phyloP scores from a whole-genome alignment of 352 stramenopile species.

The Globisporangium iwayamae region DNA sequence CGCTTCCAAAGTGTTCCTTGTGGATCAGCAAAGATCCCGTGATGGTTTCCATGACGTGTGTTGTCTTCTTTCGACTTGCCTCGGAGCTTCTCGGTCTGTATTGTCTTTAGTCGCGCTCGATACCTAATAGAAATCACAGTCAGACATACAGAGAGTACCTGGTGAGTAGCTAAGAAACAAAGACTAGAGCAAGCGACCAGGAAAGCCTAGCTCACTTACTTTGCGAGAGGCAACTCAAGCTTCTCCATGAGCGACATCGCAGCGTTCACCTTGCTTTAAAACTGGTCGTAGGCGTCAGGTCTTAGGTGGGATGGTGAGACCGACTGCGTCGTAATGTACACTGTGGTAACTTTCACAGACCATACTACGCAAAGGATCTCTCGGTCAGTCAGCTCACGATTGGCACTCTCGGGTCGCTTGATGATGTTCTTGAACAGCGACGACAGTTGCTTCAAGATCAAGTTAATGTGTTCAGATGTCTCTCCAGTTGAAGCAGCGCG shows the following conservation, averaged over 20 bases:
- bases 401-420: neutral
- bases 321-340: neutral
- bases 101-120: neutral
- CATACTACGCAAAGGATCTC: neutral
- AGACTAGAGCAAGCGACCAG: neutral
- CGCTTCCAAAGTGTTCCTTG: neutral
- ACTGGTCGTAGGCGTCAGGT: neutral
- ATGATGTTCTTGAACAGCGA: neutral
- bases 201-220: neutral
- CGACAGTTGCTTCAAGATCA: neutral
- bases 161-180: neutral
- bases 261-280: neutral
- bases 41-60: neutral
- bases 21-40: neutral
- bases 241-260: neutral
- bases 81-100: neutral
- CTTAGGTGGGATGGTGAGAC: neutral
- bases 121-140: neutral
- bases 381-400: neutral
- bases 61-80: neutral
- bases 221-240: neutral
- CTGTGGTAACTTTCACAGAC: neutral
- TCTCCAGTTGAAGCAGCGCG: neutral
- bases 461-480: neutral
- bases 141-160: neutral